Evolutionary conservation across 73 alveolate genomes (phyloP).

Genomic region (Breviolum minutum): DNA sequence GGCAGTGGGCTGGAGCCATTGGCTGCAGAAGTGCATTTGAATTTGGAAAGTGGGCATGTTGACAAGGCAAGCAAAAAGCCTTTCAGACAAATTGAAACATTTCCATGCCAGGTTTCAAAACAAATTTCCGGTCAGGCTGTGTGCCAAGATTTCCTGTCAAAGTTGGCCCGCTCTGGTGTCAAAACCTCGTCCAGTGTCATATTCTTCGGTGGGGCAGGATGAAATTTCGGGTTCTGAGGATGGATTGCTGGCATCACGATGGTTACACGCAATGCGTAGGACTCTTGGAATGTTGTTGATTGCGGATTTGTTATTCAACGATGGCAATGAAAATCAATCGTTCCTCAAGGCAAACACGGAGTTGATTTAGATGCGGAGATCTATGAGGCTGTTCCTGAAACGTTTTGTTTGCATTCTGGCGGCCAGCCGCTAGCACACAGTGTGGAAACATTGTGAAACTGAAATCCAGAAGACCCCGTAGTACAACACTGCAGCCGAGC

Average conservation of each 20-base stretch:
- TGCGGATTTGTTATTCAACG: background rate
- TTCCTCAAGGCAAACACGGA: background rate
- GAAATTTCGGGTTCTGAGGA: background rate
- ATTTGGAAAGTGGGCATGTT: no score
- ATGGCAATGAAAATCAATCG: no score
- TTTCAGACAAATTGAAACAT: no score
- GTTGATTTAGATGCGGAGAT: background rate
- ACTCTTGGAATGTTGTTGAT: background rate
- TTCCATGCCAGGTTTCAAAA: no score
- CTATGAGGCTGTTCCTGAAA: background rate
- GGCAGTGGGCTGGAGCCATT: no score
- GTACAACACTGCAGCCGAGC: background rate
- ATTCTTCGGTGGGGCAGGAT: background rate
- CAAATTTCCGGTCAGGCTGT: background rate
- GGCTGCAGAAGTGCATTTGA: no score
- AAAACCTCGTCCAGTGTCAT: background rate
- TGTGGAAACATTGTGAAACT: background rate
- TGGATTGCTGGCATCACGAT: background rate
- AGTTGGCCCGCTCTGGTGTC: background rate
- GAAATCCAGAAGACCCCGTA: background rate
- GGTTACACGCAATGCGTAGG: background rate
- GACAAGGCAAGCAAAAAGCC: no score
- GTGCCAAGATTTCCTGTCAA: background rate
- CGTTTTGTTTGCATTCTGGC: no score
- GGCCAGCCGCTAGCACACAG: no score